phyloP scores from a whole-genome alignment of 2,329 filamentous ascomycete species.

The Metarhizium album region DNA sequence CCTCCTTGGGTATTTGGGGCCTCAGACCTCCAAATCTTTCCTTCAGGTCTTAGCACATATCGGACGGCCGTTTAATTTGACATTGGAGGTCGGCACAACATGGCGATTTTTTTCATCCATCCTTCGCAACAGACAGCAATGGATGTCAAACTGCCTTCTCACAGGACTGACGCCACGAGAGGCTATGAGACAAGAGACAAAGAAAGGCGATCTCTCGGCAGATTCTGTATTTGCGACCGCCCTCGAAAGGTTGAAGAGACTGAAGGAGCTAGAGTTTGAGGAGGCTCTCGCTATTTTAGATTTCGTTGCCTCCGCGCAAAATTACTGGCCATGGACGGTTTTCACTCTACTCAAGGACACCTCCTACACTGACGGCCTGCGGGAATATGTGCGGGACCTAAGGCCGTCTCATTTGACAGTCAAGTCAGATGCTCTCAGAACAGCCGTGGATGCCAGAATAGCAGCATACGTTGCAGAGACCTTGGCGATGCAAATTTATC shows the following conservation, averaged over 20 bases:
- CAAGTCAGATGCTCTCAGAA: slow-evolving; percentile 43
- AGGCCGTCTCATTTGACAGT: slow-evolving; percentile 39
- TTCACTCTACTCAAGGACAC: slow-evolving; percentile 65
- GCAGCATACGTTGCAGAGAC: slow-evolving; percentile 80
- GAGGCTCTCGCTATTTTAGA: slow-evolving; percentile 69
- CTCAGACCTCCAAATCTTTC: slow-evolving; percentile 74
- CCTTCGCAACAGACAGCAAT: slow-evolving; percentile 83
- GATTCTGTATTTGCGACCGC: slow-evolving; percentile 66
- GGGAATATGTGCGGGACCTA: slow-evolving; percentile 55
- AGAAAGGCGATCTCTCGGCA: slow-evolving; percentile 35
- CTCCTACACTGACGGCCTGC: slow-evolving; percentile 60
- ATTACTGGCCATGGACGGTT: slow-evolving; percentile 93
- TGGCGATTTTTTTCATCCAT: slow-evolving; percentile 85
- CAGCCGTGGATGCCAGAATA: slow-evolving; percentile 56
- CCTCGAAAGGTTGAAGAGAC: slow-evolving; percentile 55
- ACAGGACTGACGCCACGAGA: slow-evolving; percentile 79
- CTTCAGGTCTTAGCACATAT: slow-evolving; percentile 66
- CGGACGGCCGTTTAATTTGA: slow-evolving; percentile 62
- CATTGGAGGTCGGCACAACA: slow-evolving; percentile 53
- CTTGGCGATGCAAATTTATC: slow-evolving; percentile 82
- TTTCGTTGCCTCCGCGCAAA: slow-evolving; percentile 80
- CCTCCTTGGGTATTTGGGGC: slow-evolving; percentile 78
- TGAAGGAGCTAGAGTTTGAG: slow-evolving; percentile 52
- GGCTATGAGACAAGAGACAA: slow-evolving; percentile 47
- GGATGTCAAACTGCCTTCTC: slow-evolving; percentile 87